A percentile compares a stretch with the other conserved stretches of the same genome.
Evolutionary conservation across 148 eudicot species (phyloP).

Genomic region (Tetragonia tetragonoides): DNA sequence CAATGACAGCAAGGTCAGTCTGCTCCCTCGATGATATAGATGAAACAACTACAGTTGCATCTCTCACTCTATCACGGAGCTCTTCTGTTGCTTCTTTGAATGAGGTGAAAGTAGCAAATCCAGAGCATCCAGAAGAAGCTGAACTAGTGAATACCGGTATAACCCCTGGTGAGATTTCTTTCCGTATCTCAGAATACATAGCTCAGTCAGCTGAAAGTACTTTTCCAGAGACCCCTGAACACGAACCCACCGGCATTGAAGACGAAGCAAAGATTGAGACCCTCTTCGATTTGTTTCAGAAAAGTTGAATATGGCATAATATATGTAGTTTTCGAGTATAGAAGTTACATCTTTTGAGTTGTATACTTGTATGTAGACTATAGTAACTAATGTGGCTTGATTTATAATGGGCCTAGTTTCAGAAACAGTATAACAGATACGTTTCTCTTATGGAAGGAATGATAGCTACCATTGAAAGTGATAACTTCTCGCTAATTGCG

Average conservation of each 20-base stretch:
- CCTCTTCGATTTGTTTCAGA: constrained; percentile 61
- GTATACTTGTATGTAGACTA: no score
- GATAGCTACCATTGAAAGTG: no score
- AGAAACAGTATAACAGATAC: no score
- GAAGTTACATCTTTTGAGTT: no score
- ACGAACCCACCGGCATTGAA: not conserved
- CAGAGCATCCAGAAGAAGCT: constrained; percentile 27
- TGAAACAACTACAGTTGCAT: constrained; percentile 71
- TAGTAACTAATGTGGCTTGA: no score
- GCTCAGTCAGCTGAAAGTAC: constrained; percentile 40
- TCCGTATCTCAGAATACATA: constrained; percentile 47
- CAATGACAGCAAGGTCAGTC: constrained; percentile 69
- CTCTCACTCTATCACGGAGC: constrained; percentile 67
- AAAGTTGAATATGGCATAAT: constrained; percentile 25
- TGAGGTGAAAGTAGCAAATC: constrained; percentile 34
- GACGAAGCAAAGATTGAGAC: constrained; percentile 35
- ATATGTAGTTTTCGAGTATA: not conserved
- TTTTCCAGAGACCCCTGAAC: constrained; percentile 27
- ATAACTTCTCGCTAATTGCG: no score
- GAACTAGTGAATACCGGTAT: constrained; percentile 14
- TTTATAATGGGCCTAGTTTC: no score
- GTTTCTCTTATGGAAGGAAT: no score
- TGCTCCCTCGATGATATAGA: constrained; percentile 84
- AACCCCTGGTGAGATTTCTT: constrained; percentile 38
- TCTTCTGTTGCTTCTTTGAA: constrained; percentile 67